These are phyloP conservation scores for Neonectria faginata DNA, from an alignment of 2,329 filamentous ascomycete species.

Conservation along the genomic window DNA sequence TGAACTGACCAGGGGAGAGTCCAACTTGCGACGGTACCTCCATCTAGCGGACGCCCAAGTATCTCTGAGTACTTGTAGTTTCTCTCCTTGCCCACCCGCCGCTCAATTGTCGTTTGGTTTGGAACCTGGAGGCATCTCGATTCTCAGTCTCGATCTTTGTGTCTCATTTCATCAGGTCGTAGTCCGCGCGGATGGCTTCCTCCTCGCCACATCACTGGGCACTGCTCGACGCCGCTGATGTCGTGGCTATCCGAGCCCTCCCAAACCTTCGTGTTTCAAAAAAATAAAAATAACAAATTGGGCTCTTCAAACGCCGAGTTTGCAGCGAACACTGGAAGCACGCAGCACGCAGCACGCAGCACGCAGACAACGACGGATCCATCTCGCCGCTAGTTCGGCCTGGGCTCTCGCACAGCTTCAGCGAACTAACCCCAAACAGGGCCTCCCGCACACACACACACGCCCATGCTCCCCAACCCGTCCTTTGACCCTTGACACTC, in stretches of 20 bases:
- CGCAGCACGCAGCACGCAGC: neutral
- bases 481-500: conserved; percentile 19
- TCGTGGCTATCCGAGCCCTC: neutral
- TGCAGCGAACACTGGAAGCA: conserved; percentile 26
- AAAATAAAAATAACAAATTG: conserved; percentile 9
- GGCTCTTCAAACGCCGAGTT: conserved; percentile 33
- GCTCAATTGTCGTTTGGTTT: conserved; percentile 1
- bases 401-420: conserved; percentile 27
- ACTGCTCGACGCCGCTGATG: conserved; percentile 1
- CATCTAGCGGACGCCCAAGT: conserved; percentile 24
- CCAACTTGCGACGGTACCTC: conserved; percentile 18
- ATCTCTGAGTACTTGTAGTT: conserved; percentile 19
- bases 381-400: conserved; percentile 35
- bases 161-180: neutral
- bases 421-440: conserved; percentile 29
- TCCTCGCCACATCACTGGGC: neutral
- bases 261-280: conserved; percentile 14
- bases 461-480: conserved; percentile 30
- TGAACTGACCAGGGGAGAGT: conserved; percentile 6
- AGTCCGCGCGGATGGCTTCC: neutral
- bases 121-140: neutral
- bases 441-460: conserved; percentile 12
- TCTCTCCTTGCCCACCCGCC: neutral
- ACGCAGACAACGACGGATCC: conserved; percentile 22
- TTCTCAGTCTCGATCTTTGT: neutral